phyloP scores from a whole-genome alignment of 768 basidiomycete genomes.

The Pholiota molesta region DNA sequence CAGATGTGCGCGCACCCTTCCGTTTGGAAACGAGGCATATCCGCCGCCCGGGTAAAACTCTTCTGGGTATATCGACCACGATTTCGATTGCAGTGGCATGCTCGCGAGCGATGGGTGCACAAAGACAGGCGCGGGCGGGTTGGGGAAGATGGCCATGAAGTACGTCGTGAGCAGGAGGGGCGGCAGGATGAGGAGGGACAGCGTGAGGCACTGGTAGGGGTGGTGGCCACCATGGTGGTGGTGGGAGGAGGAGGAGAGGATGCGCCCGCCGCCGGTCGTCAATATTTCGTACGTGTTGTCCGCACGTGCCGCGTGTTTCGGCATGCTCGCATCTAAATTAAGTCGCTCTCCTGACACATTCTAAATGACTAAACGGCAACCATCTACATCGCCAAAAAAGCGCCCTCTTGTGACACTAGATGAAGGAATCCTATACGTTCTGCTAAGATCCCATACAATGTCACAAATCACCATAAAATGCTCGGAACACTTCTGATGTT shows the following conservation, averaged over 20 bases:
- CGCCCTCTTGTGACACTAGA: no score
- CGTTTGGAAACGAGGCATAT: constrained; percentile 68
- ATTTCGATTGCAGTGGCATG: constrained; percentile 54
- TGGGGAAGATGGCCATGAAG: constrained; percentile 67
- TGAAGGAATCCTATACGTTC: no score
- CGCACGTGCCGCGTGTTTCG: constrained; percentile 6
- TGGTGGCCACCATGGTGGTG: constrained; percentile 32
- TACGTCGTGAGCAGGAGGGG: constrained; percentile 63
- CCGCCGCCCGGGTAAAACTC: constrained; percentile 65
- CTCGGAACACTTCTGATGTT: no score
- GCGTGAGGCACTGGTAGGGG: constrained; percentile 50
- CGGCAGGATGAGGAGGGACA: constrained; percentile 61
- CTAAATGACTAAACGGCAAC: neutral
- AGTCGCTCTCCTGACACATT: neutral
- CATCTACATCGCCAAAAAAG: no score
- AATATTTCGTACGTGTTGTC: constrained; percentile 1
- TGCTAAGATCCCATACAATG: no score
- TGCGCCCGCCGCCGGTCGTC: neutral
- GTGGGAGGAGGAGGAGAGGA: neutral
- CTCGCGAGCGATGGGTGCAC: constrained; percentile 64
- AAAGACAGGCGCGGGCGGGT: constrained; percentile 50
- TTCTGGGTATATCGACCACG: constrained; percentile 76
- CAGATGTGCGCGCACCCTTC: constrained; percentile 45
- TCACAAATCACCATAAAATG: no score
- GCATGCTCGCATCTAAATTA: neutral